Conservation (phyloP, 2,329 filamentous ascomycete species). For the Ilyonectria destructans region DNA sequence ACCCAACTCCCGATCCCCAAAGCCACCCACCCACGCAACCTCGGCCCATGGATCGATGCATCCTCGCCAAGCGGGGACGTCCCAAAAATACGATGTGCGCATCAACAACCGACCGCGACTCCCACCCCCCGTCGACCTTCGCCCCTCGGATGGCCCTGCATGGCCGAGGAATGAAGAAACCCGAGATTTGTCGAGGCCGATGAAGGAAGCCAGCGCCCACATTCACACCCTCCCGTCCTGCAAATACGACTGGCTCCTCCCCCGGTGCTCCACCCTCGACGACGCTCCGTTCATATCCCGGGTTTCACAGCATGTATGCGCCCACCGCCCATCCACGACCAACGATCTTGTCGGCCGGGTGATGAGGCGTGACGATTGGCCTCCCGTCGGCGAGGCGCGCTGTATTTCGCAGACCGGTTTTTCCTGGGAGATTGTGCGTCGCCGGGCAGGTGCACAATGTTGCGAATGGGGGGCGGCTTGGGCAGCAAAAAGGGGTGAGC, state of each 20-base stretch:
- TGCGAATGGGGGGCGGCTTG: not conserved
- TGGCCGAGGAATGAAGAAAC: not conserved
- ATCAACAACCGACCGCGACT: not conserved
- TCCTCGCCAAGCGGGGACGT: constrained; percentile 10
- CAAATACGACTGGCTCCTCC: not conserved
- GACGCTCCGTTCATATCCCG: constrained; percentile 12
- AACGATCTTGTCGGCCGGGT: not conserved
- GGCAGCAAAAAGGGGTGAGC: constrained; percentile 2
- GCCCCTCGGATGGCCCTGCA: no score
- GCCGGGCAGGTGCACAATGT: not conserved
- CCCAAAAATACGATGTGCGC: not conserved
- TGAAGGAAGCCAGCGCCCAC: not conserved
- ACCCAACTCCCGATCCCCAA: constrained; percentile 12
- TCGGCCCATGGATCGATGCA: constrained; percentile 7
- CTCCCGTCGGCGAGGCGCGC: not conserved
- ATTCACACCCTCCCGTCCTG: not conserved
- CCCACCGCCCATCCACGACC: no score
- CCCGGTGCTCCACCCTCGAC: not conserved
- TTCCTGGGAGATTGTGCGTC: not conserved
- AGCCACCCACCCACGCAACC: constrained; percentile 1
- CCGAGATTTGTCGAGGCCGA: constrained; percentile 1
- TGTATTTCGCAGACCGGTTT: constrained; percentile 7
- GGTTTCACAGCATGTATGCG: constrained; percentile 1
- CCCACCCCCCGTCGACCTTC: not conserved
- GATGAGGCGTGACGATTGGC: not conserved